Percentiles rank a stretch among this genome's conserved stretches.
Conservation (phyloP, 2,329 filamentous ascomycete species). For the Fonsecaea monophora region DNA sequence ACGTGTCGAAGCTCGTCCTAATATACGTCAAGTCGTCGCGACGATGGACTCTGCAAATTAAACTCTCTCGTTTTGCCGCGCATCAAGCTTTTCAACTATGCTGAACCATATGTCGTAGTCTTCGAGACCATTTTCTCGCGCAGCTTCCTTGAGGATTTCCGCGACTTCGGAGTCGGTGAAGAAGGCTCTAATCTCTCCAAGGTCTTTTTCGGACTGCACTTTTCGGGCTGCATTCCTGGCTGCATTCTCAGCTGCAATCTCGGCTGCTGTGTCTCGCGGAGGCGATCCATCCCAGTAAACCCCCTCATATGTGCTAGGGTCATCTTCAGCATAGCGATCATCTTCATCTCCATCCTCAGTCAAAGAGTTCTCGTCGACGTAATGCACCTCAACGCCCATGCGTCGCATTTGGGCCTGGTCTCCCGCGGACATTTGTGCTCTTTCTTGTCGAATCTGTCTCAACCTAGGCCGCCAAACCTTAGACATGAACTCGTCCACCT, state of each 20-base stretch:
- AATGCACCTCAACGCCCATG: background rate
- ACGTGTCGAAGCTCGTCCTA: background rate
- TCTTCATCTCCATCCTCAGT: background rate
- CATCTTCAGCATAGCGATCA: background rate
- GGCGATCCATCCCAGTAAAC: background rate
- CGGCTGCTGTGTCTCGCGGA: background rate
- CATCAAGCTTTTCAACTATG: slow-evolving; percentile 14
- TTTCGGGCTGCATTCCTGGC: too few relatives aligned
- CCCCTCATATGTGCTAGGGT: too few relatives aligned
- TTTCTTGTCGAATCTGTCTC: background rate
- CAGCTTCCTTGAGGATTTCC: slow-evolving; percentile 12
- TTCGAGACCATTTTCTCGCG: slow-evolving; percentile 8
- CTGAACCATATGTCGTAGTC: slow-evolving; percentile 19
- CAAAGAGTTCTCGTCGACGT: background rate
- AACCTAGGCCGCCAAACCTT: slow-evolving; percentile 13
- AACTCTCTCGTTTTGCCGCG: background rate
- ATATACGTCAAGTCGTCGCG: background rate
- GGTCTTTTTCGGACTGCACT: background rate
- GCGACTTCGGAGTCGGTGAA: slow-evolving; percentile 16
- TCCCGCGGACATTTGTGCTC: background rate
- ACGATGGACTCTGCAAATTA: background rate
- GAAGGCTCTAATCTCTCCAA: background rate
- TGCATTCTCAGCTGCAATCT: too few relatives aligned
- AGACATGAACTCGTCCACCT: background rate
- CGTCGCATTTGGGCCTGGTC: background rate